Evolutionary conservation across 2,329 filamentous ascomycete species (phyloP), one percentile per base, ranked within the genome.

Genomic region (Colletotrichum sp.): DNA sequence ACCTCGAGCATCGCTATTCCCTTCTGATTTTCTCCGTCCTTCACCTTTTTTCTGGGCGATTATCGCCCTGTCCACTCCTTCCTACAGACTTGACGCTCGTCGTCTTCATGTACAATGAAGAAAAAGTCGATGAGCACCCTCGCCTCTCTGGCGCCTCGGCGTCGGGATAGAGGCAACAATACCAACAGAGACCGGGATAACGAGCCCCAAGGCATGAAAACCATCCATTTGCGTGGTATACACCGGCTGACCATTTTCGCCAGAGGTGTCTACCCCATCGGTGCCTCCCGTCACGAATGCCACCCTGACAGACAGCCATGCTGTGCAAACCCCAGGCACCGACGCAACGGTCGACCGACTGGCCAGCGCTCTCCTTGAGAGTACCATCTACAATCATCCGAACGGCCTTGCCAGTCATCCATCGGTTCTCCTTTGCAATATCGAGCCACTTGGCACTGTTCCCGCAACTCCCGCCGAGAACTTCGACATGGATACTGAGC

Each of bases 371-470:
- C 71, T 77, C 26, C 32, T 77, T 5, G 71, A 77, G 48, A 77
- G 68, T 16, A 76, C 74, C 7, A 67, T 71, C 7, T 66, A 43
- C 67, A 63, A 57, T 14, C 73, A 73, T 30, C 73, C 73, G 7
- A 75, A 75, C 57, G 73, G 76, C 12, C 66, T 76, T 24, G 68
- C 68, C 28, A 77, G 76, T 43, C 73, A 77, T 34, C 76, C 76
- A 18, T 73, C 76, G 1, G 69, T 77, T 13, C 48, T 68, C 14
- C 59, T 72, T 4, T 68, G 63, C 16, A 55, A 59, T 34, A 34
- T 57, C 26, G 68, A 59, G 12, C 69, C 73, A 13, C n/a, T 73
- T 18, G 12, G 32, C 13, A 14, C 59, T 34, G 36, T 39, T 16
- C 18, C 67, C n/a, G 32, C 34, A 24, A 30, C 30, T 55, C n/a